Evolutionary conservation across 2,329 filamentous ascomycete species (phyloP).

Genomic region (Epicoccum nigrum): DNA sequence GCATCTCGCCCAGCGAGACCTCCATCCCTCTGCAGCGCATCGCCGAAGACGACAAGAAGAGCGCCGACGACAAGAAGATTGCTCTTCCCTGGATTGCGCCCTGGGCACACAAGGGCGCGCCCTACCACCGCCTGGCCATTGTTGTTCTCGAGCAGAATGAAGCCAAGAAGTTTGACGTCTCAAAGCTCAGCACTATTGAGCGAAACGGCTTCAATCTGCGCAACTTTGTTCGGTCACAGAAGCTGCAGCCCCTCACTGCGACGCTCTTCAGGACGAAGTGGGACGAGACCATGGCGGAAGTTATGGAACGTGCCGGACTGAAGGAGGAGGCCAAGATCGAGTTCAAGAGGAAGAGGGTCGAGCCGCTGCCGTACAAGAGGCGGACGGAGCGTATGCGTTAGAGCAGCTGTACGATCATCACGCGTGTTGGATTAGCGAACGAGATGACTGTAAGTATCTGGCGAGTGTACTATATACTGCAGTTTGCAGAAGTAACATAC

Average conservation of each 20-base stretch:
- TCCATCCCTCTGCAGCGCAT: conserved; percentile 42
- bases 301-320: conserved; percentile 81
- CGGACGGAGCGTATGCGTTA: conserved; percentile 57
- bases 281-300: conserved; percentile 84
- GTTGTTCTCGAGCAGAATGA: conserved; percentile 82
- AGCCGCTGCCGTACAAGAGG: conserved; percentile 69
- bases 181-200: conserved; percentile 76
- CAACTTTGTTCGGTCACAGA: conserved; percentile 73
- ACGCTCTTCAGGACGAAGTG: conserved; percentile 87
- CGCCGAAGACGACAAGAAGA: conserved; percentile 48
- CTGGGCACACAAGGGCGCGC: conserved; percentile 84
- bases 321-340: conserved; percentile 76
- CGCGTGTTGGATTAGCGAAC: conserved; percentile 7
- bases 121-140: conserved; percentile 87
- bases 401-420: conserved; percentile 10
- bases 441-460: conserved; percentile 22
- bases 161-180: conserved; percentile 46
- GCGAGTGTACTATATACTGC: conserved; percentile 28
- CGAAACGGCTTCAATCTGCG: conserved; percentile 77
- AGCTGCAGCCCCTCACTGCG: conserved; percentile 76
- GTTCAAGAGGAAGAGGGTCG: conserved; percentile 79
- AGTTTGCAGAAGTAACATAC: conserved; percentile 13
- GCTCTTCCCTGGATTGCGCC: conserved; percentile 83
- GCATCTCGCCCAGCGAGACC: conserved; percentile 62
- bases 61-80: conserved; percentile 62